Evolutionary conservation across 2,329 filamentous ascomycete species (phyloP), one percentile per base, ranked within the genome.

Genomic region (Botrytis fabae): DNA sequence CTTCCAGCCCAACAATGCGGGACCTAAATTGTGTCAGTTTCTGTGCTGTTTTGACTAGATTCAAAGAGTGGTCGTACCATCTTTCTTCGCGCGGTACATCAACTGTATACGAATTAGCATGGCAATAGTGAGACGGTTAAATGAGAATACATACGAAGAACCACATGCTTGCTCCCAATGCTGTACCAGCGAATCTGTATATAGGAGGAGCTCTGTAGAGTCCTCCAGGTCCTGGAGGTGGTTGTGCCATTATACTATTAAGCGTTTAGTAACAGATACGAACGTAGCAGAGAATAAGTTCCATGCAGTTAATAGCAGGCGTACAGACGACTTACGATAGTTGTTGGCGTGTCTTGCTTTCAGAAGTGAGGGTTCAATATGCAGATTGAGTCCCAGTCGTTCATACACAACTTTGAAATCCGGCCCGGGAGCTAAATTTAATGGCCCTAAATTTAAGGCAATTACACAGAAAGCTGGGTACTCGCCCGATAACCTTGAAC

Each of bases 1-100:
- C 86, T 94, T 98, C 92, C 90, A 94, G 82, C 96, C 96, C 79
- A 99, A 82, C 76, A 98, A 85, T 71, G 90, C 95, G 38, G 95
- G 88, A 72, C 89, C 89, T 91, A 75, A 35, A 6, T 28, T 12
- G 46, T 32, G 73, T 80, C 77, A 80, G 77, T 65, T 63, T 35
- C 6, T 28, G 54, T 66, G 22, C 32, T 38, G 28, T 54, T 44
- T 62, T 25, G 16, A 38, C 28, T 28, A 69, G 32, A 8, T 38
- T 22, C 38, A 35, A 35, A 46, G 59, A 62, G 16, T 8, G 35
- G 48, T 40, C 25, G 57, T 85, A 90, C 95, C 95, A 81, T 99
- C 96, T 86, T 98, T 92, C 90, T 95, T 97, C 80, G 94, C 94
- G 80, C 96, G 90, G 86, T 98, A 98, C 91, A 98, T 94, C 81